A percentile compares a stretch with the other conserved stretches of the same genome.
These are phyloP conservation scores for Tricholoma sp. DNA, from an alignment of 768 basidiomycete species.

Conservation along the genomic window DNA sequence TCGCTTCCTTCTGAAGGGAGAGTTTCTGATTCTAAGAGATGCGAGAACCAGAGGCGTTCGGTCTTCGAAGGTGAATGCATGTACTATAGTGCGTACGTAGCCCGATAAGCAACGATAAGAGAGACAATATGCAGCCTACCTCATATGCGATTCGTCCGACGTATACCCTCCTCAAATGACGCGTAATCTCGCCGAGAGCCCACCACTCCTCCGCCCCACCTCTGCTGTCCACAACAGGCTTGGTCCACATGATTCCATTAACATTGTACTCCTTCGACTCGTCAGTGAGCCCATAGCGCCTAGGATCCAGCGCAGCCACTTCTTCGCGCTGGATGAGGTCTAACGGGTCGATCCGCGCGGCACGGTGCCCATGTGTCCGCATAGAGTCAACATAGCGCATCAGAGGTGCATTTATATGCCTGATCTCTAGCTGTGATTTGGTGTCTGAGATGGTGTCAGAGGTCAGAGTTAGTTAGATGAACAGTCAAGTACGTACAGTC, in stretches of 20 bases:
- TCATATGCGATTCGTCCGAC: conserved; percentile 87
- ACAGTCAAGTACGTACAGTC: conserved; percentile 51
- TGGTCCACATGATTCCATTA: conserved; percentile 79
- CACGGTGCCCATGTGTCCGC: conserved; percentile 80
- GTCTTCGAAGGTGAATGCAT: conserved; percentile 87
- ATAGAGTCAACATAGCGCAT: conserved; percentile 87
- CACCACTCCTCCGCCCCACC: conserved; percentile 42
- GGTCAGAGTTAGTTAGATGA: background rate
- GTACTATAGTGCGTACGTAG: conserved; percentile 33
- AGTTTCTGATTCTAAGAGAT: conserved; percentile 66
- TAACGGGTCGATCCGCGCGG: conserved; percentile 82
- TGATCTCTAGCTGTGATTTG: conserved; percentile 57
- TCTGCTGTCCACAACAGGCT: conserved; percentile 30
- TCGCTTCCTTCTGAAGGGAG: conserved; percentile 25
- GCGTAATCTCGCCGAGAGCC: conserved; percentile 65
- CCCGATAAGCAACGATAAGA: background rate
- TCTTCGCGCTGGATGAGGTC: conserved; percentile 85
- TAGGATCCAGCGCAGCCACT: conserved; percentile 66
- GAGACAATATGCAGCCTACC: conserved; percentile 21
- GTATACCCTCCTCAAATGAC: conserved; percentile 69
- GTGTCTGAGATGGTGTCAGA: conserved; percentile 43
- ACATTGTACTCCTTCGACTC: conserved; percentile 55
- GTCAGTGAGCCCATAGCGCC: conserved; percentile 68
- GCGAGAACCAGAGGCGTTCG: conserved; percentile 86
- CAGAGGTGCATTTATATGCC: conserved; percentile 68